Percentiles rank a stretch among this genome's conserved stretches.
These are phyloP conservation scores for Boletus subparvulus DNA, from an alignment of 768 basidiomycete genomes.

Conservation along the genomic window DNA sequence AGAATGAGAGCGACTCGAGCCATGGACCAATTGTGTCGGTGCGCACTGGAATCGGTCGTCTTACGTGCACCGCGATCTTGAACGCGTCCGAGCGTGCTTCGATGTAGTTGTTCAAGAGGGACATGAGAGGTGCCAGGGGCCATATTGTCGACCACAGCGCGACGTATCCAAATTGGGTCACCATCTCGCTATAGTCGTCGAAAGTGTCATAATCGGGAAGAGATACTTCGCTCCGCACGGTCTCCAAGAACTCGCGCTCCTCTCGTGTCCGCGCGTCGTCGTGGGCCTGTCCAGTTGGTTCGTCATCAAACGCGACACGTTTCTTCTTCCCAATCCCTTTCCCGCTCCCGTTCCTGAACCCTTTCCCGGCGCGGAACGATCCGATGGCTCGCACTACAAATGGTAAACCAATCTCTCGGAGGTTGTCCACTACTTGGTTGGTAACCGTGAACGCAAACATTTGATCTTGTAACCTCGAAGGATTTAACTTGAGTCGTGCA, in stretches of 20 bases:
- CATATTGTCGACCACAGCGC: slow-evolving; percentile 92
- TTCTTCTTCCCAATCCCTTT: slow-evolving; percentile 49
- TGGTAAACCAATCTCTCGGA: slow-evolving; percentile 80
- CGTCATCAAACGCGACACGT: slow-evolving; percentile 71
- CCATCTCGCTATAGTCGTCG: slow-evolving; percentile 95
- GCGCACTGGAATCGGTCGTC: slow-evolving; percentile 83
- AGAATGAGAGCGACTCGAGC: slow-evolving; percentile 83
- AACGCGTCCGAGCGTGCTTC: slow-evolving; percentile 93
- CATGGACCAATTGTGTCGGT: slow-evolving; percentile 93
- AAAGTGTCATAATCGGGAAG: slow-evolving; percentile 82
- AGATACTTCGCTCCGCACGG: slow-evolving; percentile 71
- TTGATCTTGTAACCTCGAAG: slow-evolving; percentile 77
- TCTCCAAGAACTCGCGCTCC: slow-evolving; percentile 79
- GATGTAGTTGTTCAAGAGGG: slow-evolving; percentile 88
- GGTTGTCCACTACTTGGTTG: slow-evolving; percentile 77
- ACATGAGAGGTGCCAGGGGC: slow-evolving; percentile 89
- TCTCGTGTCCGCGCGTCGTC: slow-evolving; percentile 42
- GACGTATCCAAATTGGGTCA: slow-evolving; percentile 91
- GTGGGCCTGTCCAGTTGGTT: slow-evolving; percentile 35
- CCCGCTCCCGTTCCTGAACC: slow-evolving; percentile 23
- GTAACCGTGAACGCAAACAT: slow-evolving; percentile 94
- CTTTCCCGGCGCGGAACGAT: slow-evolving; percentile 48
- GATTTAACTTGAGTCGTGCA: slow-evolving; percentile 60
- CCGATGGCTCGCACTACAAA: slow-evolving; percentile 64
- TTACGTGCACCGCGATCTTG: slow-evolving; percentile 85